Base-by-base conservation (phyloP, 441 rosid genomes). In the Populus trichocarpa region DNA sequence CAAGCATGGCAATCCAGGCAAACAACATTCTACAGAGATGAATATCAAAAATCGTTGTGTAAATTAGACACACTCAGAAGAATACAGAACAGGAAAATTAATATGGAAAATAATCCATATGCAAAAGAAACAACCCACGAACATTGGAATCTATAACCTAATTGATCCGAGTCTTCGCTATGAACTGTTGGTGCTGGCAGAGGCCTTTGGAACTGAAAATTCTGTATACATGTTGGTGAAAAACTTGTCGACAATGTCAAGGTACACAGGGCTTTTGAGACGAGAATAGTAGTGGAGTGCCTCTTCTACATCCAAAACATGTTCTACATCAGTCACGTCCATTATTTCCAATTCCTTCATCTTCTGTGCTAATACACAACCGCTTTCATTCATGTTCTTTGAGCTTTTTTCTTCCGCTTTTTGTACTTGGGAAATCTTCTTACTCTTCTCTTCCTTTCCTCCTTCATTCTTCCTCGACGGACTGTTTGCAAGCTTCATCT, bases 281-380 rank as follows among this genome's bases (percentile, higher is more conserved):
- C 86, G 85, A n/a, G 93, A 90, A 79, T 96, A 94, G 81, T 94
- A 94, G 80, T 92, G 98, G 28, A 94, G 83, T 38, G 98, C 98
- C 75, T 96, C 99, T 88, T 96, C 98, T 10, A 94, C 87, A 79
- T 96, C 99, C 83, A 96, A 77, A 13, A 87, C 92, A 78, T 93
- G 91, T 53, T 96, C 98, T 71, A 90, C 80, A 79, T 94, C 93
- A 73, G 91, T 87, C 22, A 75, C 85, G 76, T 91, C 91, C 81
- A 88, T 82, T 94, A 87, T 86, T 79, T 93, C 96, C 81, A 93
- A 63, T 72, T 91, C 90, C 75, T 89, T 92, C 88, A 94, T 88
- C 88, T 90, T 96, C 80, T 84, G 78, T 10, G 92, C 94, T 78
- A 97, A 75, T 59, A 78, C 84, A 83, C 81, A 73, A 10, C 80